Evolutionary conservation across 345 rosid species (phyloP), one percentile per base, ranked within the genome.

Genomic region (Clarkia xantiana): DNA sequence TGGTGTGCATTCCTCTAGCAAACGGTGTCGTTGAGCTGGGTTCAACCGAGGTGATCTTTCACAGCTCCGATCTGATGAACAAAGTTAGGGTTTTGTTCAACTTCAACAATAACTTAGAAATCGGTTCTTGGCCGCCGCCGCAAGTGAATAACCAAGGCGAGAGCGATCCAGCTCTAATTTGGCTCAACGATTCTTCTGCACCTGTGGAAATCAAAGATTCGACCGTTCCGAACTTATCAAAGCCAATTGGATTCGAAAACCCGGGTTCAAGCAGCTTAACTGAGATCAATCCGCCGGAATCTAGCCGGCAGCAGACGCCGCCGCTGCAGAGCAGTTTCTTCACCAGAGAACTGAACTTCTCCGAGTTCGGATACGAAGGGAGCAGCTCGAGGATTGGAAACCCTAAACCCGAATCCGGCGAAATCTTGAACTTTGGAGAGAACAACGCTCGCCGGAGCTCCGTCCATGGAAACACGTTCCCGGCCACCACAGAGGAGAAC

Each of bases 1-100:
- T 93, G 53, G 96, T 83, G 16, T 90, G 94, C 50, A 66, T 90
- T 48, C 86, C 97, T n/a, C 61, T 73, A 36, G 71, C 68, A 0
- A 79, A 76, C 61, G 96, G 97, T 10, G 97, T 90, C 10, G 86
- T 90, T 22, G 97, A 90, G 63, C 61, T 90, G 54, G 97, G 94
- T 9, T 83, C 97, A 2, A 76, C 79, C 10, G 95, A 90, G 62
- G 0, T 75, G 67, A 79, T 90, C 56, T 62, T 20, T 38, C 86
- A 76, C 49, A 86, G 71, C 70, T 68, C 76, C 23, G 91, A 83
- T 81, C 81, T 90, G 66, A 60, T 77, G 78, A 71, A 66, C 42
- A 81, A 78, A 70, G 94, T 90, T 49, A 56, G 71, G 39, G 59
- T 61, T 58, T 62, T 86, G 67, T 86, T 90, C 60, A 81, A 64